Conservation (phyloP, 352 stramenopile species). For the Phytophthora sp. region DNA sequence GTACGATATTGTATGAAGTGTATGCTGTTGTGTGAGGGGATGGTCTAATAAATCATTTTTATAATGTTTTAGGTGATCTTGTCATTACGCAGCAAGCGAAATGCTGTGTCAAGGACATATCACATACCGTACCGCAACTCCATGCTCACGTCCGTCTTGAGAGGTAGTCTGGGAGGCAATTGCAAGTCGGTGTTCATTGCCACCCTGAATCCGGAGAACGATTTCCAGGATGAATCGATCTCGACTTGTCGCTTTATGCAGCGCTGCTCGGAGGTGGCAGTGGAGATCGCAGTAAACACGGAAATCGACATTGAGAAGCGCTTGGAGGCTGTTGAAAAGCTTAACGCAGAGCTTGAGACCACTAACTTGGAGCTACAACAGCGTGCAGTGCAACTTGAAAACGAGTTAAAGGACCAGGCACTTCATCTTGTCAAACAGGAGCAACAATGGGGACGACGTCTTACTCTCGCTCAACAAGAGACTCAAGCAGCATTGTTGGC, state of each 20-base stretch:
- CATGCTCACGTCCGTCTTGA: slow-evolving; percentile 96
- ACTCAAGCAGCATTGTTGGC: slow-evolving; percentile 37
- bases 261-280: slow-evolving; percentile 89
- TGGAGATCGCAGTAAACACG: slow-evolving; percentile 71
- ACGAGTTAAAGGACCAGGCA: slow-evolving; percentile 41
- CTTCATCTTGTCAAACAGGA: slow-evolving; percentile 45
- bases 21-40: too few species aligned
- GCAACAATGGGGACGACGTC: slow-evolving; percentile 39
- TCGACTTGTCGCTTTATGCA: slow-evolving; percentile 97
- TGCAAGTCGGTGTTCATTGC: slow-evolving; percentile 98
- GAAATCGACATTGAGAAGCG: slow-evolving; percentile 75
- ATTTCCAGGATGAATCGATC: slow-evolving; percentile 92
- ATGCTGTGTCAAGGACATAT: slow-evolving; percentile 50
- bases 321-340: slow-evolving; percentile 55
- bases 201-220: slow-evolving; percentile 92
- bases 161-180: slow-evolving; percentile 95
- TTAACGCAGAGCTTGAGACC: slow-evolving; percentile 53
- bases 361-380: slow-evolving; percentile 53
- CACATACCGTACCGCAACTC: slow-evolving; percentile 97
- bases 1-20: slow-evolving; percentile 16
- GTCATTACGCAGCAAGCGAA: slow-evolving; percentile 86
- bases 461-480: slow-evolving; percentile 38
- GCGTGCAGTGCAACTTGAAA: slow-evolving; percentile 52
- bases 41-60: too few species aligned
- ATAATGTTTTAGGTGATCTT: slow-evolving; percentile 90